Evolutionary conservation across 495 filamentous ascomycete species (phyloP).

Genomic region (Neurospora terricola): DNA sequence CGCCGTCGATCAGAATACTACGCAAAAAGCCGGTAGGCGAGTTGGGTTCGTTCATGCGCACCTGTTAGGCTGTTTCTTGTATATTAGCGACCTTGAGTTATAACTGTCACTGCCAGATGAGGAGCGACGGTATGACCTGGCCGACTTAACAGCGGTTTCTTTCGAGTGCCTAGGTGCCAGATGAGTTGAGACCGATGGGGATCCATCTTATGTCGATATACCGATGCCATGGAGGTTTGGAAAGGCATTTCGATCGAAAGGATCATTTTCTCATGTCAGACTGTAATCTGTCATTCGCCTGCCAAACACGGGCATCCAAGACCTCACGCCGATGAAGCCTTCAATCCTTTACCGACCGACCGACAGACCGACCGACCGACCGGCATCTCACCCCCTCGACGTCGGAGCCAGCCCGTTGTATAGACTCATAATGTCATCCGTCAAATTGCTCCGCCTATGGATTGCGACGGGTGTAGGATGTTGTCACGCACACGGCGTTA

Average conservation of each 20-base stretch:
- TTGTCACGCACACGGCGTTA: background rate
- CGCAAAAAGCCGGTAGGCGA: background rate
- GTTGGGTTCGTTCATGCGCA: background rate
- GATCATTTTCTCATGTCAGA: background rate
- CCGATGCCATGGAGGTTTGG: background rate
- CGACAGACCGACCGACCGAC: background rate
- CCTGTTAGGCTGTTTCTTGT: background rate
- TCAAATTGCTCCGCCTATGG: background rate
- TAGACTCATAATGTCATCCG: too few relatives aligned
- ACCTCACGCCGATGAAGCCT: background rate
- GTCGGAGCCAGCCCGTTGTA: background rate
- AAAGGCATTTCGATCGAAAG: background rate
- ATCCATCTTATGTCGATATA: background rate
- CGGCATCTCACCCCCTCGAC: background rate
- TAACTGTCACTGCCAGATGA: background rate
- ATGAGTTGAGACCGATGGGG: background rate
- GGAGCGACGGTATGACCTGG: background rate
- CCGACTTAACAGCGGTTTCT: background rate
- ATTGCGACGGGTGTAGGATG: background rate
- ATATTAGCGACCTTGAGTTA: background rate
- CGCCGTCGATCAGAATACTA: background rate
- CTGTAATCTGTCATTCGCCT: background rate
- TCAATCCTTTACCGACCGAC: background rate
- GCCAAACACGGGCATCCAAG: background rate
- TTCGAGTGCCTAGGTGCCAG: background rate